Conservation (phyloP, 2,329 filamentous ascomycete species). For the Albifimbria verrucaria region DNA sequence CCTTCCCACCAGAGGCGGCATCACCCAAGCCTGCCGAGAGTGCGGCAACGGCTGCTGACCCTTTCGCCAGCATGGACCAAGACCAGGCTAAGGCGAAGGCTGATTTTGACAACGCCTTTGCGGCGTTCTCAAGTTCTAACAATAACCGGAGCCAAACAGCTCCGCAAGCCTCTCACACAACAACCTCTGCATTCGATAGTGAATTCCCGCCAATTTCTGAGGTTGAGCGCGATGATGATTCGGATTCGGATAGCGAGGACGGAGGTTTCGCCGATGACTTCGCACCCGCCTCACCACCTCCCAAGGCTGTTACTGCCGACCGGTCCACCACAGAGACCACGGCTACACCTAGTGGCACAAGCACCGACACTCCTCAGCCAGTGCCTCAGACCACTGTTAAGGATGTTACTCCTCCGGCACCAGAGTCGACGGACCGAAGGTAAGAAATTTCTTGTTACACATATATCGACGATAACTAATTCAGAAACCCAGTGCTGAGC, state of each 20-base stretch:
- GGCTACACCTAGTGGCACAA: neutral
- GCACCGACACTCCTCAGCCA: constrained; percentile 5
- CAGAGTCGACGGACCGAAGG: constrained; percentile 20
- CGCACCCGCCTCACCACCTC: constrained; percentile 56
- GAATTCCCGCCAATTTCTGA: constrained; percentile 96
- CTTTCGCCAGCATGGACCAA: constrained; percentile 51
- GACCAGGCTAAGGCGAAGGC: constrained; percentile 65
- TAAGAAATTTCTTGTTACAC: constrained; percentile 15
- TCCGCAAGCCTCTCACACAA: constrained; percentile 37
- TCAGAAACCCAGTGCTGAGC: constrained; percentile 18
- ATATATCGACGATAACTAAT: constrained; percentile 5
- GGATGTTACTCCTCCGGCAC: constrained; percentile 13
- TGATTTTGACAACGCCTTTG: constrained; percentile 84
- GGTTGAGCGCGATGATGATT: constrained; percentile 77
- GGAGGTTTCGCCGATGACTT: constrained; percentile 96
- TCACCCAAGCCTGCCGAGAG: constrained; percentile 14
- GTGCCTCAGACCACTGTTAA: constrained; percentile 19
- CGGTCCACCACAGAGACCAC: constrained; percentile 13
- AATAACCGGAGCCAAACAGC: constrained; percentile 43
- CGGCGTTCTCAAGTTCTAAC: constrained; percentile 61
- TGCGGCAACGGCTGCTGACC: constrained; percentile 32
- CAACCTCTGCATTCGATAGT: constrained; percentile 55
- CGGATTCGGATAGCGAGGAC: constrained; percentile 72
- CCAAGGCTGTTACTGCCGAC: constrained; percentile 23
- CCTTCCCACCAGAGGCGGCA: constrained; percentile 23